Evolutionary conservation across 371 early-diverging fungal species (phyloP).

Genomic region (Mucor irregularis): DNA sequence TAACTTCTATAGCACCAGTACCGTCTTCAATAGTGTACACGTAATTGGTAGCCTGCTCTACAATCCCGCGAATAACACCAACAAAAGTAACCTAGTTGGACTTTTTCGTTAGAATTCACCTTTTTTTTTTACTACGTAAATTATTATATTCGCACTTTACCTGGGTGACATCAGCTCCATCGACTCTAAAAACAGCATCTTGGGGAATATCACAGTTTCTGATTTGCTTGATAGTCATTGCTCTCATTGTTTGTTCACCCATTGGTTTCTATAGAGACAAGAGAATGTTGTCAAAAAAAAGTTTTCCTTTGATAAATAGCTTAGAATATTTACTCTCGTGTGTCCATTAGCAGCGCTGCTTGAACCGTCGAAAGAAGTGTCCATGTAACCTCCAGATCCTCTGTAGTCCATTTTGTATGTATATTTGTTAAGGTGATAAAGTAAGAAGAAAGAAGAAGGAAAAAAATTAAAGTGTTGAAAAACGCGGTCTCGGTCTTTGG

Average conservation of each 20-base stretch:
- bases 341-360: not conserved
- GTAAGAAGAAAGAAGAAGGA: not conserved
- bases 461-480: no score
- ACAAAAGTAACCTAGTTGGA: slow-evolving; percentile 60
- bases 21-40: slow-evolving; percentile 79
- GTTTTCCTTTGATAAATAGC: no score
- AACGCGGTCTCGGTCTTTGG: not conserved
- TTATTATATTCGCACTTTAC: slow-evolving; percentile 32
- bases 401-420: slow-evolving; percentile 2
- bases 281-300: not conserved
- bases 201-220: slow-evolving; percentile 35
- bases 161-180: slow-evolving; percentile 65
- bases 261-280: slow-evolving; percentile 29
- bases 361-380: slow-evolving; percentile 6
- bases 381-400: slow-evolving; percentile 8
- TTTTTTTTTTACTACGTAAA: not conserved
- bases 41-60: slow-evolving; percentile 53
- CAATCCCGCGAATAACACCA: slow-evolving; percentile 61
- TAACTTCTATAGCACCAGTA: slow-evolving; percentile 71
- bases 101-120: not conserved
- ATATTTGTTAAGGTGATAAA: not conserved
- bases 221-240: slow-evolving; percentile 79
- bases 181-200: slow-evolving; percentile 62
- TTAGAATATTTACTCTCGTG: slow-evolving; percentile 3
- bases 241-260: slow-evolving; percentile 58